Conservation (phyloP, 2,329 filamentous ascomycete species). For the Macrophomina phaseolina region DNA sequence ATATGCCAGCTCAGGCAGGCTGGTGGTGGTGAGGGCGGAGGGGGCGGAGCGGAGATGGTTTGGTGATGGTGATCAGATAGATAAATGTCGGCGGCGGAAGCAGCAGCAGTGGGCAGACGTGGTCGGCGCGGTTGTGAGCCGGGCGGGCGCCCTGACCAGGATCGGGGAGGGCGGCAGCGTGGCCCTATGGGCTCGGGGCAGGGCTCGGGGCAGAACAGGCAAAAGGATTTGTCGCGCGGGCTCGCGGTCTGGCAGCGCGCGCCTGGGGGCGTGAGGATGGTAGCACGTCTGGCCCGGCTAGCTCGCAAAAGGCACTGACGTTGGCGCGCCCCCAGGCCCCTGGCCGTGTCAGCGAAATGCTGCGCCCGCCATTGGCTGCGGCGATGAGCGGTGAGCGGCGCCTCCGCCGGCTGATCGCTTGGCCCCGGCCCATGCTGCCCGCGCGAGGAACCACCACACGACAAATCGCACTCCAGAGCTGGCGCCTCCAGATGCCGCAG, state of each 20-base stretch:
- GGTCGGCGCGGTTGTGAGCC: not conserved
- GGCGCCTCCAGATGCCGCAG: not conserved
- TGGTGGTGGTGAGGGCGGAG: not conserved
- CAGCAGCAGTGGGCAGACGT: conserved; percentile 6
- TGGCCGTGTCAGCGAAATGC: conserved; percentile 17
- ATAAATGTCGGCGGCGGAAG: conserved; percentile 7
- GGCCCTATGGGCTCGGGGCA: not conserved
- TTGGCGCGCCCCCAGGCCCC: conserved; percentile 14
- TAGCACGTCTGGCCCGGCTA: conserved; percentile 5
- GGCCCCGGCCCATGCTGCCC: conserved; percentile 1
- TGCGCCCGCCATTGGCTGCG: not conserved
- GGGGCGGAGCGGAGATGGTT: conserved; percentile 27
- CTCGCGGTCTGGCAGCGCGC: not conserved
- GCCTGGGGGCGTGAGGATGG: not conserved
- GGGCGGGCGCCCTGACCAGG: not conserved
- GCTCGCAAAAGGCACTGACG: conserved; percentile 23
- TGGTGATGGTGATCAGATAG: conserved; percentile 28
- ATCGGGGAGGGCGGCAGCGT: conserved; percentile 16
- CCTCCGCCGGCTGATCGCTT: conserved; percentile 19
- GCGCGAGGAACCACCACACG: not conserved
- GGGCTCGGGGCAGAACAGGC: not conserved
- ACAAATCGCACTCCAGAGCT: not conserved
- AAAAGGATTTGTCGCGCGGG: conserved; percentile 4
- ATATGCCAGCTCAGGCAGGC: not conserved
- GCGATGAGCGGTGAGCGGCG: conserved; percentile 16